Evolutionary conservation across 805 yeast species (phyloP), one percentile per base, ranked within the genome.

Genomic region (Starmerella bacillaris): DNA sequence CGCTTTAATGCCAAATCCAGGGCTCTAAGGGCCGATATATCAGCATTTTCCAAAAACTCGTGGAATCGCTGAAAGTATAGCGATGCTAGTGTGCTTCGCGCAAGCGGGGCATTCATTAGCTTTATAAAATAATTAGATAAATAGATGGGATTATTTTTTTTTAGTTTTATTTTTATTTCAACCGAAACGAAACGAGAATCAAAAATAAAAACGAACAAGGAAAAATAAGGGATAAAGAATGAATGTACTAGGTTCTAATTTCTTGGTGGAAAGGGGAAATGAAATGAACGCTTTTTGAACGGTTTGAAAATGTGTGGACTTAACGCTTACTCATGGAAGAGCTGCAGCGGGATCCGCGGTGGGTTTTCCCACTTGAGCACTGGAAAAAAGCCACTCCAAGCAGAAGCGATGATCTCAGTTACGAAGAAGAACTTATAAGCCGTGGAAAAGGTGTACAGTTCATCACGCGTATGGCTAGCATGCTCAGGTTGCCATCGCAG

Each of bases 391-490:
- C 34, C 11, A 47, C 49, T 18, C 57, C 56, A 2, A 43, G 53
- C 33, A 35, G 47, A 1, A 33, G 35, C 11, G 61, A 53, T n/a
- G 55, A 56, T 12, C 44, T 67, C 6, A 24, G 53, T 1, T 55
- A 49, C 24, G 45, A 50, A 3, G 60, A 56, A 4, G 74, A 70
- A 49, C 46, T 59, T 18, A 46, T 49, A 18, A 54, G 54, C 43
- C 56, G 72, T 30, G 54, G 62, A 31, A 68, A 67, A 42, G 74
- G 72, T 7, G 60, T 60, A 6, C 54, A 57, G 18, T 68, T 64
- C 44, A 52, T 69, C 28, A 59, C 61, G 8, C 57, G 56, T 29
- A 61, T 67, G 35, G 63, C 69, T 29, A 42, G 55, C 21, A 59
- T 56, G 37, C 51, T 69, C 29, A 55, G 63, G 34, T 49, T 69